Base-by-base conservation (phyloP, 1,284 basidiomycete genomes). In the Apiotrichum domesticum region DNA sequence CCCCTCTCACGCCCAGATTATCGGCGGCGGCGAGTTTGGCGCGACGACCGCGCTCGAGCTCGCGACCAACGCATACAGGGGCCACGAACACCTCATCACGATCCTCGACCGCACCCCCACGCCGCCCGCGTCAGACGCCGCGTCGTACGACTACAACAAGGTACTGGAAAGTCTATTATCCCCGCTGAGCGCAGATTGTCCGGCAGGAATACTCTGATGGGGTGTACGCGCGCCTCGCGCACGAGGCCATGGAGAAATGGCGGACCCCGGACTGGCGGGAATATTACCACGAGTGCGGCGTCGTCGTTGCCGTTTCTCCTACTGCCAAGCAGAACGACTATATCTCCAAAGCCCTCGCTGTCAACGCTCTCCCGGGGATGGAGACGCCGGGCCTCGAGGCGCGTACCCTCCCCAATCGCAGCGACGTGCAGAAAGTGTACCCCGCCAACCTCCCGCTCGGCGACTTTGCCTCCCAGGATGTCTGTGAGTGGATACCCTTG, bases 201-300 rank as follows among this genome's bases (percentile, higher is more conserved):
- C 56, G 69, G 10, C 66, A 66, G 10, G 69, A 66, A 13, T 68
- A 69, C 46, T 63, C 64, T 15, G 66, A 58, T 48, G 39, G 44
- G 7, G 7, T 54, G 13, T 63, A 60, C 42, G 62, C 62, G 11
- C 52, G 51, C 2, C 59, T 63, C 32, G 62, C 62, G 15, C 56
- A 54, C 41, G 63, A 64, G 21, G 69, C 69, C 6, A 62, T 71
- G 45, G 51, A 58, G 6, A 59, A 63, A 15, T 71, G 69, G 69
- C 59, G 59, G 11, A 61, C 59, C 10, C 65, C 64, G 1, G 64
- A 80, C 62, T 90, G 87, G 86, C 80, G 79, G n/a, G 82, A 84
- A 54, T 80, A 80, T 51, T 92, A 90, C 74, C 84, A 86, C 63
- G 85, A 90, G 86, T 88, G 70, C 62, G 84, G 54, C 10, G 56